phyloP scores from a whole-genome alignment of 768 basidiomycete species.

The Boletus coccyginus region DNA sequence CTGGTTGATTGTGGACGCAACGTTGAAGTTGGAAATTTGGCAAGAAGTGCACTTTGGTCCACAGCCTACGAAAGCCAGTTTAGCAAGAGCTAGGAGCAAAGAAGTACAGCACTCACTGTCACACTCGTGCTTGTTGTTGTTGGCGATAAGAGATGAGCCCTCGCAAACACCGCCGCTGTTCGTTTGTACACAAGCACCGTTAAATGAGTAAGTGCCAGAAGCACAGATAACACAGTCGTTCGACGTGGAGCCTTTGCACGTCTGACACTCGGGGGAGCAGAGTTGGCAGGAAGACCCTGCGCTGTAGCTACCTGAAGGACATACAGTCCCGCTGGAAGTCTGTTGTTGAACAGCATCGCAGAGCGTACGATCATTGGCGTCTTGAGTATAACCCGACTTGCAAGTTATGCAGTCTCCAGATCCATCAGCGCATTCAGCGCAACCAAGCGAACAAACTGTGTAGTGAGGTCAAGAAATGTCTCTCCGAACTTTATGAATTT shows the following conservation, averaged over 20 bases:
- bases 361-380: constrained; percentile 61
- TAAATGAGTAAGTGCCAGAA: constrained; percentile 56
- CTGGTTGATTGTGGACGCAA: constrained; percentile 60
- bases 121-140: constrained; percentile 81
- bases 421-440: constrained; percentile 62
- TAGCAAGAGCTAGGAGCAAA: background rate
- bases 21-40: constrained; percentile 67
- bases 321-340: constrained; percentile 51
- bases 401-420: constrained; percentile 74
- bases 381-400: constrained; percentile 63
- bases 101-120: constrained; percentile 50
- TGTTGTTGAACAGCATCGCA: constrained; percentile 55
- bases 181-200: constrained; percentile 68
- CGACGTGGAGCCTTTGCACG: constrained; percentile 66
- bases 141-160: constrained; percentile 66
- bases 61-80: constrained; percentile 51
- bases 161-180: constrained; percentile 71
- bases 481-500: background rate
- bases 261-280: constrained; percentile 66
- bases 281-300: constrained; percentile 50
- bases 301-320: constrained; percentile 66
- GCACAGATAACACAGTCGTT: constrained; percentile 72
- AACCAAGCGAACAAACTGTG: constrained; percentile 71
- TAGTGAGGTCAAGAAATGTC: background rate
- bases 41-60: constrained; percentile 82